Evolutionary conservation across 2,329 filamentous ascomycete genomes (phyloP).

Genomic region (Fusarium sp.): DNA sequence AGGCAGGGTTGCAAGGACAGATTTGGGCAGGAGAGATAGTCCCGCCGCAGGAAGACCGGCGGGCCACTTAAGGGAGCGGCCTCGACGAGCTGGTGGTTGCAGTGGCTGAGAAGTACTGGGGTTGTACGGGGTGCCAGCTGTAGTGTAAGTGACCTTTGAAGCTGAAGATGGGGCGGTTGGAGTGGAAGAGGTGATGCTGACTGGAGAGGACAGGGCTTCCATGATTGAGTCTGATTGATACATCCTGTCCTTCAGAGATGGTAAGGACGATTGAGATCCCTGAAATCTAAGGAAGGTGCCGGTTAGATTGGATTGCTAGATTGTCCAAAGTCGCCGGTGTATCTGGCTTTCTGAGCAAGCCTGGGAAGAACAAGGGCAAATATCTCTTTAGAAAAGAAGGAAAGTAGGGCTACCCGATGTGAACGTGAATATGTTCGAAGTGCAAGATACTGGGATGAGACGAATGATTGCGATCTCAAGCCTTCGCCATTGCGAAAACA

Average conservation of each 20-base stretch:
- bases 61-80: slow-evolving; percentile 58
- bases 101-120: slow-evolving; percentile 59
- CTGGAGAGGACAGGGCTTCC: slow-evolving; percentile 47
- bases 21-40: slow-evolving; percentile 53
- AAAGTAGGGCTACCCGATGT: slow-evolving; percentile 3
- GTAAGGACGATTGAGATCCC: slow-evolving; percentile 27
- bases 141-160: slow-evolving; percentile 60
- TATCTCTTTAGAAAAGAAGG: slow-evolving; percentile 17
- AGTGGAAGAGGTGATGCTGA: slow-evolving; percentile 38
- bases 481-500: slow-evolving; percentile 21
- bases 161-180: slow-evolving; percentile 39
- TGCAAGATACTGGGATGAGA: slow-evolving; percentile 19
- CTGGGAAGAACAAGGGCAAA: slow-evolving; percentile 4
- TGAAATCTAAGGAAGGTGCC: slow-evolving; percentile 47
- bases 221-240: slow-evolving; percentile 44
- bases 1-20: slow-evolving; percentile 52
- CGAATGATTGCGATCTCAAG: slow-evolving; percentile 30
- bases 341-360: slow-evolving; percentile 12
- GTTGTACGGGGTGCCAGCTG: slow-evolving; percentile 67
- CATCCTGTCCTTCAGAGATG: slow-evolving; percentile 35
- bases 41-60: slow-evolving; percentile 46
- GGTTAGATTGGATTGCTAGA: slow-evolving; percentile 44
- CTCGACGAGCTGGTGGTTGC: slow-evolving; percentile 63
- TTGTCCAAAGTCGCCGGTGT: slow-evolving; percentile 15
- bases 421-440: slow-evolving; percentile 10